Evolutionary conservation across 768 basidiomycete genomes (phyloP).

Genomic region (Wakefieldia striispora): DNA sequence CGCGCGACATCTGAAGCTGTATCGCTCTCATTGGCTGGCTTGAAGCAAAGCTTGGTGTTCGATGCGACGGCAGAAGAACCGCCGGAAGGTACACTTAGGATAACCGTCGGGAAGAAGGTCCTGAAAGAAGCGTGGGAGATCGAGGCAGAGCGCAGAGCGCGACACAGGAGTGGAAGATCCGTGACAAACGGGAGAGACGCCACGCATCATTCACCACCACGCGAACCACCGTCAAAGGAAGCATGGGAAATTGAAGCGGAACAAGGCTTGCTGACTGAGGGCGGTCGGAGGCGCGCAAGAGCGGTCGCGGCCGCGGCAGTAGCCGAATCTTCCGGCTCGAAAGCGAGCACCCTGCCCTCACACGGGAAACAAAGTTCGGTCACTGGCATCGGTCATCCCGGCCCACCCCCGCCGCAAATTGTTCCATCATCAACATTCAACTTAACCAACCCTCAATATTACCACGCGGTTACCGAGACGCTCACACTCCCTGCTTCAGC

Average conservation of each 20-base stretch:
- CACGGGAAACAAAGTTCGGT: constrained; percentile 17
- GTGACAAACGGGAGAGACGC: constrained; percentile 16
- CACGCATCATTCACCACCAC: not conserved
- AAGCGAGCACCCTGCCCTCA: not conserved
- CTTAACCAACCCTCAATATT: constrained; percentile 58
- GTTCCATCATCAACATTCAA: constrained; percentile 29
- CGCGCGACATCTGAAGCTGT: constrained; percentile 48
- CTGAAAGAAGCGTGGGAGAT: constrained; percentile 79
- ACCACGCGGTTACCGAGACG: constrained; percentile 50
- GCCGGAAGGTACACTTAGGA: constrained; percentile 47
- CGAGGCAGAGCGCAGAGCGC: constrained; percentile 58
- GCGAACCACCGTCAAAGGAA: constrained; percentile 51
- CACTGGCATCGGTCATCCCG: constrained; percentile 25
- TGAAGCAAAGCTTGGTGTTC: constrained; percentile 53
- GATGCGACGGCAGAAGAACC: constrained; percentile 55
- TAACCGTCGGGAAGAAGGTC: constrained; percentile 69
- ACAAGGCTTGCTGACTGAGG: constrained; percentile 71
- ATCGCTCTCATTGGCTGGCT: constrained; percentile 41
- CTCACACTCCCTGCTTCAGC: constrained; percentile 64
- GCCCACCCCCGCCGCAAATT: constrained; percentile 23
- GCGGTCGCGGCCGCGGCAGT: constrained; percentile 39
- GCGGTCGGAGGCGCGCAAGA: constrained; percentile 62
- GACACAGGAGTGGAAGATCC: constrained; percentile 38
- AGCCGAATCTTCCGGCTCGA: constrained; percentile 31
- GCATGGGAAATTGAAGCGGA: constrained; percentile 82